Evolutionary conservation across 1,284 basidiomycete species (phyloP).

Genomic region (Irpex rosettiformis): DNA sequence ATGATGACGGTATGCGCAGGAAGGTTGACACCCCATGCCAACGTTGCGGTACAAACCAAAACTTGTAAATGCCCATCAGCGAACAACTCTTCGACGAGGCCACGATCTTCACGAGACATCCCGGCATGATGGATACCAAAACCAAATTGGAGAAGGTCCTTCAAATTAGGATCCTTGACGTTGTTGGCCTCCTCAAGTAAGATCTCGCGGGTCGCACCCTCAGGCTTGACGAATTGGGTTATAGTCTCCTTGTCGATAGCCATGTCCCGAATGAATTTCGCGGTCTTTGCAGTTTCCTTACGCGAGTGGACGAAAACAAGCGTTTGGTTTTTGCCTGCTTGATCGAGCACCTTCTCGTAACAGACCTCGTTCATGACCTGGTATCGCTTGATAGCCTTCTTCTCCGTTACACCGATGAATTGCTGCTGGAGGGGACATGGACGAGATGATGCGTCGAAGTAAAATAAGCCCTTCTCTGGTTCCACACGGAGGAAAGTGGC

Average conservation of each 20-base stretch:
- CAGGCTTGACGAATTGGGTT: slow-evolving; percentile 91
- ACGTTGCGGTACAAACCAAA: slow-evolving; percentile 94
- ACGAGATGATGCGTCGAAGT: slow-evolving; percentile 92
- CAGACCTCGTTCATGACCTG: slow-evolving; percentile 99
- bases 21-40: slow-evolving; percentile 99
- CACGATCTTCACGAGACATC: slow-evolving; percentile 93
- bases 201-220: slow-evolving; percentile 86
- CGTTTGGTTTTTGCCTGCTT: slow-evolving; percentile 88
- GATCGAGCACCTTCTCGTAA: slow-evolving; percentile 97
- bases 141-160: slow-evolving; percentile 93
- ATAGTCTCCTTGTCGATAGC: slow-evolving; percentile 97
- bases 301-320: slow-evolving; percentile 98
- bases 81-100: slow-evolving; percentile 93
- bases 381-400: slow-evolving; percentile 98
- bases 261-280: slow-evolving; percentile 91
- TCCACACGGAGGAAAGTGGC: slow-evolving; percentile 97
- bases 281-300: slow-evolving; percentile 98
- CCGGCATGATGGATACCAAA: slow-evolving; percentile 99
- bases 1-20: slow-evolving; percentile 99
- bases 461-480: slow-evolving; percentile 90
- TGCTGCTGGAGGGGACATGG: slow-evolving; percentile 96
- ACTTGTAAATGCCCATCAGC: slow-evolving; percentile 92
- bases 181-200: slow-evolving; percentile 82
- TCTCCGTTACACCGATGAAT: slow-evolving; percentile 97
- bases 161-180: slow-evolving; percentile 82